A percentile compares a stretch with the other conserved stretches of the same genome.
Conservation (phyloP, 345 rosid species). For the Ailanthus altissimus region DNA sequence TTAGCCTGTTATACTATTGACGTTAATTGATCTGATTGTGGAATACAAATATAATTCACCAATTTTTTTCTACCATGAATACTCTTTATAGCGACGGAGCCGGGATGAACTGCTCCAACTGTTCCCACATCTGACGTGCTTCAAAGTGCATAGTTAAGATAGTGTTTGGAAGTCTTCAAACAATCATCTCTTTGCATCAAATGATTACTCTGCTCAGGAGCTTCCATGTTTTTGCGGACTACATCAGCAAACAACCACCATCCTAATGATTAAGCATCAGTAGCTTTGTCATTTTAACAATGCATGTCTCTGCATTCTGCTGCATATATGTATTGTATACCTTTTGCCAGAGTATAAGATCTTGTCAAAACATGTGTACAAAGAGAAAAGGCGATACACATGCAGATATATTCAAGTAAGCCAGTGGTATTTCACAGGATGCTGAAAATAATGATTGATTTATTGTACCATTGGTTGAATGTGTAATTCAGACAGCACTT, state of each 20-base stretch:
- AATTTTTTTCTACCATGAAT: neutral
- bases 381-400: neutral
- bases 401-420: neutral
- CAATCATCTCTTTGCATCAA: neutral
- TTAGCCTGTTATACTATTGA: neutral
- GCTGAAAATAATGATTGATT: neutral
- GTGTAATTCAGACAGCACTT: neutral
- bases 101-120: constrained; percentile 64
- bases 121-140: constrained; percentile 75
- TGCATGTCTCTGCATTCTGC: neutral
- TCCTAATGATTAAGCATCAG: neutral
- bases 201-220: neutral
- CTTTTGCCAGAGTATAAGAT: neutral
- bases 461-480: too few species aligned
- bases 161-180: constrained; percentile 13
- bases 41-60: neutral
- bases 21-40: neutral
- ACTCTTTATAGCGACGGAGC: constrained; percentile 58
- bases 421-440: neutral
- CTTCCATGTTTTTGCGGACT: neutral
- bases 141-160: constrained; percentile 88
- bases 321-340: neutral
- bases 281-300: neutral
- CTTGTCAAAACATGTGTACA: neutral
- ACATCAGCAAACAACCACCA: neutral